These are phyloP conservation scores for Galerina sulciceps DNA, from an alignment of 768 basidiomycete species.

Conservation along the genomic window DNA sequence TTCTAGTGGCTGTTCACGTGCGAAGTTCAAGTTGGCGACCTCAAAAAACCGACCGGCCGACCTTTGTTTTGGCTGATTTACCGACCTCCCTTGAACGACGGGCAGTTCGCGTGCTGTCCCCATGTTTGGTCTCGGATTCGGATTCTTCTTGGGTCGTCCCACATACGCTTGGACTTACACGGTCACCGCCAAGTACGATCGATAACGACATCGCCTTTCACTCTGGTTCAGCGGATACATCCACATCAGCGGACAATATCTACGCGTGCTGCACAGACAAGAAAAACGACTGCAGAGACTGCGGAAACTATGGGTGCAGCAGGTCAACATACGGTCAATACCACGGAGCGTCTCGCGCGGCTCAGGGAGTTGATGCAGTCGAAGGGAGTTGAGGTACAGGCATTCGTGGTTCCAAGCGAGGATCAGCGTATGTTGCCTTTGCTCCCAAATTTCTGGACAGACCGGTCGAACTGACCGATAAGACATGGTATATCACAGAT, in stretches of 20 bases:
- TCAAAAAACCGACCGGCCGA: too few relatives aligned
- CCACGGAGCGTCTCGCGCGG: conserved; percentile 60
- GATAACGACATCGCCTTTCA: conserved; percentile 1
- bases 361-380: conserved; percentile 75
- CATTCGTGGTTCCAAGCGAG: conserved; percentile 86
- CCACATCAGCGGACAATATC: neutral
- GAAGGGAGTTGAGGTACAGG: conserved; percentile 54
- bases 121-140: conserved; percentile 1
- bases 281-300: neutral
- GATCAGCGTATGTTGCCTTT: conserved; percentile 76
- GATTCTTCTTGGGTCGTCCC: conserved; percentile 18
- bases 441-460: neutral
- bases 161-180: neutral
- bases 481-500: conserved; percentile 49
- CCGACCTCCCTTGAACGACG: too few relatives aligned
- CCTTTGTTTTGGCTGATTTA: too few relatives aligned
- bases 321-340: conserved; percentile 56
- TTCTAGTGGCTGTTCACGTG: too few relatives aligned
- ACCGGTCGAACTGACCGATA: neutral
- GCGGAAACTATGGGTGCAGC: conserved; percentile 37
- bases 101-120: too few relatives aligned
- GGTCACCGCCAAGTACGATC: too few relatives aligned
- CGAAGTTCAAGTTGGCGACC: too few relatives aligned
- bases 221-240: neutral
- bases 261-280: neutral